Conservation (phyloP, 768 basidiomycete species). For the Tricholoma hemisulphureum region DNA sequence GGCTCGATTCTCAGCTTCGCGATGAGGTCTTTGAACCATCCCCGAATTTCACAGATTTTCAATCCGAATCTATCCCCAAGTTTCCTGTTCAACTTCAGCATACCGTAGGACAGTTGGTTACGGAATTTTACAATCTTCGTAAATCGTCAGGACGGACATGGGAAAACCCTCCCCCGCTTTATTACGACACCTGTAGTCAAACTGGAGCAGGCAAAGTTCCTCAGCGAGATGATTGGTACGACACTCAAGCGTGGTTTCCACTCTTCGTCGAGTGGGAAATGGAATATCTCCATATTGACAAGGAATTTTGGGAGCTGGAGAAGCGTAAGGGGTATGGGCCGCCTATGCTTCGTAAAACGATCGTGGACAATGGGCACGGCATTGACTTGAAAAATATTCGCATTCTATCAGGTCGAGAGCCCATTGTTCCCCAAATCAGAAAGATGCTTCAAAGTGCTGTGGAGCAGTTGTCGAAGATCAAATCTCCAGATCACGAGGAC, state of each 20-base stretch:
- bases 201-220: background rate
- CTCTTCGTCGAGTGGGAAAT: background rate
- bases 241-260: background rate
- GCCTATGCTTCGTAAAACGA: background rate
- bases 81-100: background rate
- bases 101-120: background rate
- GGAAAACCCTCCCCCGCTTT: background rate
- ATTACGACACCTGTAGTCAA: background rate
- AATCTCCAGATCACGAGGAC: background rate
- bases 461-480: background rate
- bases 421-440: background rate
- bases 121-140: background rate
- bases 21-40: background rate
- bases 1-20: background rate
- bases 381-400: background rate
- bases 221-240: background rate
- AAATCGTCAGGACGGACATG: too few species aligned
- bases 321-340: background rate
- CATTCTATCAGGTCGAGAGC: background rate
- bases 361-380: background rate
- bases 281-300: background rate
- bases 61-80: background rate
- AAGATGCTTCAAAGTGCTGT: background rate
- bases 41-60: too few species aligned
- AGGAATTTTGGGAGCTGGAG: background rate